Conservation (phyloP, 1,284 basidiomycete genomes). For the Rhodotorula sp. region DNA sequence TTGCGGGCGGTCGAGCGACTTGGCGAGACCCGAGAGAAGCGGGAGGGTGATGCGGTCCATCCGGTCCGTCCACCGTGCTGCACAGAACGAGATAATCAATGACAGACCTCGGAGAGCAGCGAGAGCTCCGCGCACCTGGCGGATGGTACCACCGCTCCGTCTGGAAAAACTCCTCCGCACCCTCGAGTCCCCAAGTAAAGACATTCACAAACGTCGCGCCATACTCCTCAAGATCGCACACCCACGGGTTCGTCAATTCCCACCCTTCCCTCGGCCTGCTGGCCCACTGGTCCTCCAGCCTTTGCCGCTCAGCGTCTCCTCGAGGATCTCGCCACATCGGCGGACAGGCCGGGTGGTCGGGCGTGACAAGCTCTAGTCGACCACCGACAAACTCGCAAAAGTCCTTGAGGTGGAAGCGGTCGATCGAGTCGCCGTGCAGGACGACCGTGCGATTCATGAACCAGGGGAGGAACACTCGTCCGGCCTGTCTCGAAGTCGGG, state of each 20-base stretch:
- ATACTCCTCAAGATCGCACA: conserved; percentile 38
- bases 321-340: conserved; percentile 17
- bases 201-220: conserved; percentile 38
- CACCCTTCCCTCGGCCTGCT: conserved; percentile 29
- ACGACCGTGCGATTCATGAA: conserved; percentile 38
- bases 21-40: conserved; percentile 28
- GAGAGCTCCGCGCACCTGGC: conserved; percentile 19
- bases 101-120: neutral
- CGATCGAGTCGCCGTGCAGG: conserved; percentile 42
- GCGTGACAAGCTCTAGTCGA: conserved; percentile 17
- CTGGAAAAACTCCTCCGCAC: conserved; percentile 36
- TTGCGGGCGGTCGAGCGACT: conserved; percentile 30
- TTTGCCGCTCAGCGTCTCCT: conserved; percentile 1
- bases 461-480: conserved; percentile 29
- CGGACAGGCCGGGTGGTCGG: conserved; percentile 29
- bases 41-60: conserved; percentile 34
- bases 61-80: conserved; percentile 38
- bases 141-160: conserved; percentile 42
- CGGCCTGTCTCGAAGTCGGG: neutral
- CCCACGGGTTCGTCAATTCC: conserved; percentile 40
- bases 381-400: conserved; percentile 40
- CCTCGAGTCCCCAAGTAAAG: conserved; percentile 37
- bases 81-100: neutral
- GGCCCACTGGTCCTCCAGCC: conserved; percentile 31
- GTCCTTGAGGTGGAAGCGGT: conserved; percentile 42